Base-by-base conservation (phyloP, 495 filamentous ascomycete species). In the Aspergillus taichungensis region DNA sequence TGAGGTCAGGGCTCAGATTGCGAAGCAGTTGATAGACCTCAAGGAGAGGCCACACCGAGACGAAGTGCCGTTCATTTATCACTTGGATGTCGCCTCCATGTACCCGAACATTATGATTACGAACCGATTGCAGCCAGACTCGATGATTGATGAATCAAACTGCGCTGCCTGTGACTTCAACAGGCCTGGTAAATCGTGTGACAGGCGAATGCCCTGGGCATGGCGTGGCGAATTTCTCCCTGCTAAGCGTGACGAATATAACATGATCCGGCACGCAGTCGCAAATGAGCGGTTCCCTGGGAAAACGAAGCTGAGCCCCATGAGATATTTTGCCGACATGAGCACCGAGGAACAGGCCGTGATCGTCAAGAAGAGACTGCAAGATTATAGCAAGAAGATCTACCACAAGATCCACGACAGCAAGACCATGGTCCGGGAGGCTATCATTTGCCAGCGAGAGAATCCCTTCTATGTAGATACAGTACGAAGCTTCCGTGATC, bases 91-190 rank as follows among this genome's bases (percentile, higher is more conserved):
- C 37, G 92, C 92, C 11, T 95, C 92, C 42, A 99, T 99, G 92
- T 99, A 99, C 62, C 92, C 92, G 12, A 99, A 99, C 60, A 99
- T 99, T 65, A 99, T 99, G 94, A 97, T 92, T 4, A 99, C 94
- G 8, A 99, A 99, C 57, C 87, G 92, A 55, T 66, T 99, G 29
- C 92, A 99, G 45, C 92, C 92, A 1, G 92, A 99, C 61, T 97
- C 94, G 5, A 92, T 99, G 88, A 95, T 97, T 33, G 67, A 89
- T 37, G 92, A 99, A 59, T 90, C 94, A 3, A 83, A 92, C 50
- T 99, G 92, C 56, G 92, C 92, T 0, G 89, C 94, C 6, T 99
- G 92, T 61, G 92, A 99, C 56, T 99, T 99, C 75, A 99, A 99
- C 51, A 75, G 92, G 31, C 92, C 92, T 0, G 94, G 94, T 3